These are phyloP conservation scores for Fusarium sp. DNA, from an alignment of 2,329 filamentous ascomycete genomes.

Conservation along the genomic window DNA sequence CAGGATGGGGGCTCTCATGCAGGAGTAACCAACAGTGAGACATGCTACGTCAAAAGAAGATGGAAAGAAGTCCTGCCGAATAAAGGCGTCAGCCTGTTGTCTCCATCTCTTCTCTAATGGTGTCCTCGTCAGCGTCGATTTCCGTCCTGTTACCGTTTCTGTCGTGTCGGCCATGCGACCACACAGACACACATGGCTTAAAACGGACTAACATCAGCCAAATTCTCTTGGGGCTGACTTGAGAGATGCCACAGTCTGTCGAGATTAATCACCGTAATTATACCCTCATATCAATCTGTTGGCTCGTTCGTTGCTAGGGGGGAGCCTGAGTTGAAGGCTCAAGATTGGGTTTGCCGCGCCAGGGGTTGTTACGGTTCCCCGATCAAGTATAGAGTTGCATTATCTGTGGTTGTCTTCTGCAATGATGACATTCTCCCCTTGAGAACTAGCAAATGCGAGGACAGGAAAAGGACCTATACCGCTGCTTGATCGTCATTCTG, in stretches of 20 bases:
- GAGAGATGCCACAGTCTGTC: background rate
- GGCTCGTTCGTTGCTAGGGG: background rate
- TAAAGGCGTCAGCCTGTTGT: background rate
- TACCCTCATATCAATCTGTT: background rate
- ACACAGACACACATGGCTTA: slow-evolving; percentile 33
- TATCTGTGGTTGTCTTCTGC: background rate
- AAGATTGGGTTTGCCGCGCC: slow-evolving; percentile 18
- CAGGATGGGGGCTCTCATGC: slow-evolving; percentile 3
- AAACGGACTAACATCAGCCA: slow-evolving; percentile 11
- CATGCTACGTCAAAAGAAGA: slow-evolving; percentile 32
- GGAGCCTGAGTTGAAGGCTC: background rate
- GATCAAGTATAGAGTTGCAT: slow-evolving; percentile 4
- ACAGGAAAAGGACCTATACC: background rate
- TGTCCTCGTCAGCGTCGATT: slow-evolving; percentile 33
- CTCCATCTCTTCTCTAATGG: slow-evolving; percentile 4
- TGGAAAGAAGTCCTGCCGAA: slow-evolving; percentile 15
- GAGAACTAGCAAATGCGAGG: background rate
- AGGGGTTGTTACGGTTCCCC: slow-evolving; percentile 6
- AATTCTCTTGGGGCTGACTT: background rate
- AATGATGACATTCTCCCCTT: slow-evolving; percentile 7
- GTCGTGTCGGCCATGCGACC: slow-evolving; percentile 18
- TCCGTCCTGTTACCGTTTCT: slow-evolving; percentile 27
- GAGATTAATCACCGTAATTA: slow-evolving; percentile 1
- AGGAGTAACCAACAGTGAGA: slow-evolving; percentile 24
- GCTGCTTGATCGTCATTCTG: background rate